These are phyloP conservation scores for Paecilomyces variotii DNA, from an alignment of 2,329 filamentous ascomycete species.

Conservation along the genomic window DNA sequence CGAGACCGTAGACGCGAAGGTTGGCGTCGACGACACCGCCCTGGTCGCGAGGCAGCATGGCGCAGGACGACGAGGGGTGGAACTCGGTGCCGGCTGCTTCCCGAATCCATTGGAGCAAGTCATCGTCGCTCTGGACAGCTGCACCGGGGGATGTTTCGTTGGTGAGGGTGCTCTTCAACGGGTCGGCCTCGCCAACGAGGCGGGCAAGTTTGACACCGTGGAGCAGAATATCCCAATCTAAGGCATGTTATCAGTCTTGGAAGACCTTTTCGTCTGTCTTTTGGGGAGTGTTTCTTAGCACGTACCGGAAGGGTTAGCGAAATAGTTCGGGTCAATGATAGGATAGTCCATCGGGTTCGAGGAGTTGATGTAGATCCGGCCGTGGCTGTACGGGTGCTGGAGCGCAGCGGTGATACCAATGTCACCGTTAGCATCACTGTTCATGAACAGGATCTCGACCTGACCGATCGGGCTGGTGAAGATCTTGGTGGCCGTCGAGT, in stretches of 20 bases:
- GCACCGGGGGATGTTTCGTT: conserved; percentile 15
- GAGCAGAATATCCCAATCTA: conserved; percentile 17
- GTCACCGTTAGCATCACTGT: conserved; percentile 18
- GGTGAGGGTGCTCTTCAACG: conserved; percentile 13
- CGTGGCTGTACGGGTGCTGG: conserved; percentile 23
- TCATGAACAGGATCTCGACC: conserved; percentile 21
- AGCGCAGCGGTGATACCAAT: conserved; percentile 20
- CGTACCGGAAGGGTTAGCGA: conserved; percentile 17
- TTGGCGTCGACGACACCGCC: conserved; percentile 21
- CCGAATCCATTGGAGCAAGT: conserved; percentile 16
- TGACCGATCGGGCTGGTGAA: conserved; percentile 16
- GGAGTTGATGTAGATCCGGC: conserved; percentile 22
- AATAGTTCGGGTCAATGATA: conserved; percentile 22
- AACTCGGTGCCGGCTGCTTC: conserved; percentile 14
- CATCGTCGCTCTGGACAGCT: conserved; percentile 13
- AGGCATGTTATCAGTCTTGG: conserved; percentile 2
- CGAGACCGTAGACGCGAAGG: conserved; percentile 20
- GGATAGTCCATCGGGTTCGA: conserved; percentile 20
- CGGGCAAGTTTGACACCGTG: conserved; percentile 20
- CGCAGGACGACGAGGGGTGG: conserved; percentile 18
- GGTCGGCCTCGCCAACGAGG: conserved; percentile 12
- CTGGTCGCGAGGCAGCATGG: conserved; percentile 18
- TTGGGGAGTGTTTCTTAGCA: not conserved
- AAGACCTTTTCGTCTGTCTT: not conserved
- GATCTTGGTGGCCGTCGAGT: conserved; percentile 16